A percentile compares a stretch with the other conserved stretches of the same genome.
Conservation (phyloP, 2,329 filamentous ascomycete species). For the Phyllosticta paracitricarpa region DNA sequence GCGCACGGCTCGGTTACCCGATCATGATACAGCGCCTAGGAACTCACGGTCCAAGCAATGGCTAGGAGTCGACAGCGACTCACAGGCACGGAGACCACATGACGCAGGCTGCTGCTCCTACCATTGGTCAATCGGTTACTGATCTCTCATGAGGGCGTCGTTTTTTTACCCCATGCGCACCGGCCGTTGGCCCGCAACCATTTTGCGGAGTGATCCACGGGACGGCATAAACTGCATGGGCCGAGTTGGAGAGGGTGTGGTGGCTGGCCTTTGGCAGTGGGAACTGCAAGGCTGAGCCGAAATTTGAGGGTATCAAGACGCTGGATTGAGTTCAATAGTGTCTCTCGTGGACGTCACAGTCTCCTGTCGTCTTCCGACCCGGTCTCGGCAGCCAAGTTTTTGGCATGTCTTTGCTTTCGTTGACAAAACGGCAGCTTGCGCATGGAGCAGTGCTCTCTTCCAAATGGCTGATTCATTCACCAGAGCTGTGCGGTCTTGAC, state of each 20-base stretch:
- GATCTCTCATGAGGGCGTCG: background rate
- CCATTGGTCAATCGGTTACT: background rate
- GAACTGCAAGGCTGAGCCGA: background rate
- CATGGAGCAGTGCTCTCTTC: background rate
- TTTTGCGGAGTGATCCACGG: background rate
- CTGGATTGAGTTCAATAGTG: background rate
- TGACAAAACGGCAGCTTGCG: background rate
- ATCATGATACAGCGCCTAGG: background rate
- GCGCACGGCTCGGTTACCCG: background rate
- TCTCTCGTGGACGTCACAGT: background rate
- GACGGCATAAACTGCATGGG: background rate
- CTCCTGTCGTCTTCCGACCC: background rate
- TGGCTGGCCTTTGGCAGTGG: background rate
- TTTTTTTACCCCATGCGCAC: background rate
- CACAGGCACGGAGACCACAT: background rate
- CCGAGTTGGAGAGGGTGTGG: background rate
- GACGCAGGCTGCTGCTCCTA: background rate
- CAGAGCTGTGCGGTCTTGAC: background rate
- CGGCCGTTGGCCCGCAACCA: background rate
- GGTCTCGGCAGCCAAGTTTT: background rate
- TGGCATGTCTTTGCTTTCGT: background rate
- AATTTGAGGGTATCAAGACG: background rate
- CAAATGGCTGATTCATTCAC: background rate
- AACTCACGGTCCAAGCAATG: background rate
- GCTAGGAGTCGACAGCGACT: background rate